Conservation (phyloP, 352 stramenopile species). For the Globisporangium paddicum region DNA sequence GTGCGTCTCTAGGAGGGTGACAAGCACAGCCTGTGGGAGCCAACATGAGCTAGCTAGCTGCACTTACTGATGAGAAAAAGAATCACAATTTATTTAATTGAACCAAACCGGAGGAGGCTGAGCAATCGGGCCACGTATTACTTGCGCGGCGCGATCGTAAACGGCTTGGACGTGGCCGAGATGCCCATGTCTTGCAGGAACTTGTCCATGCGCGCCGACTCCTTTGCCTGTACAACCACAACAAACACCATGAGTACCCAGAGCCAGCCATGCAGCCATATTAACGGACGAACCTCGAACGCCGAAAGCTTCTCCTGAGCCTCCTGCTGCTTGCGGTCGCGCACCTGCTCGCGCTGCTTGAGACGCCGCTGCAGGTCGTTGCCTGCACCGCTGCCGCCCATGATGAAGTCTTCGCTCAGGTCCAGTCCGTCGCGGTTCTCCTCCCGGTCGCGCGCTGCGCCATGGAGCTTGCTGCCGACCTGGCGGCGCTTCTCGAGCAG, state of each 20-base stretch:
- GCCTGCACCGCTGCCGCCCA: conserved; percentile 25
- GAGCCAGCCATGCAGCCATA: not conserved
- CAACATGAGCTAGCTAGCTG: too few relatives aligned
- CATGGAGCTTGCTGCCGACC: conserved; percentile 40
- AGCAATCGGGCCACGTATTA: not conserved
- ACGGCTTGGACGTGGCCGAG: conserved; percentile 25
- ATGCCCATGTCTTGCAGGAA: conserved; percentile 72
- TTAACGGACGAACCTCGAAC: too few relatives aligned
- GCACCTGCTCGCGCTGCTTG: conserved; percentile 27
- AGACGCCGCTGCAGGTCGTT: conserved; percentile 40
- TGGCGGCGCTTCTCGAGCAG: conserved; percentile 55
- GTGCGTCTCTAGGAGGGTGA: not conserved
- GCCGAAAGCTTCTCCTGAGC: conserved; percentile 31
- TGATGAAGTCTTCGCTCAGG: conserved; percentile 64
- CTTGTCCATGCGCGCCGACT: conserved; percentile 71
- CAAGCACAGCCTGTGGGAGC: too few relatives aligned
- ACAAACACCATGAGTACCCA: not conserved
- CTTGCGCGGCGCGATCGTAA: conserved; percentile 50
- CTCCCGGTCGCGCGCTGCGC: conserved; percentile 55
- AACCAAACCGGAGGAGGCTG: not conserved
- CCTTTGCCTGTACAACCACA: conserved; percentile 37
- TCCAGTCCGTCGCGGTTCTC: conserved; percentile 58
- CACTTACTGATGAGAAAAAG: not conserved
- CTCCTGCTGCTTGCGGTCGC: conserved; percentile 34
- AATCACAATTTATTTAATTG: not conserved